phyloP scores from a whole-genome alignment of 2,329 filamentous ascomycete genomes.

The Colletotrichum sp. region DNA sequence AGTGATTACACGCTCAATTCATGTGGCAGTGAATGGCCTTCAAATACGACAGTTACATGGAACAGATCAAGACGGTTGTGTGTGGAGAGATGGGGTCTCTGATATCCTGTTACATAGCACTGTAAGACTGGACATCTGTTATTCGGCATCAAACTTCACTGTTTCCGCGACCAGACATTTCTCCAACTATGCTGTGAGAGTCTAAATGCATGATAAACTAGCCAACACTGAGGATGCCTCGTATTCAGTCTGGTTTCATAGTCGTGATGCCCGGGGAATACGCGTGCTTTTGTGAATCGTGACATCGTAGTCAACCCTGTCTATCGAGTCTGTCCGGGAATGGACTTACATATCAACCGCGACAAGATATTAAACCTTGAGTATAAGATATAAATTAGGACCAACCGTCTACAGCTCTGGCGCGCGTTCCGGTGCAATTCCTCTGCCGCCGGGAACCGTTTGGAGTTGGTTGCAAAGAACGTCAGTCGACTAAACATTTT shows the following conservation, averaged over 20 bases:
- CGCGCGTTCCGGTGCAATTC: neutral
- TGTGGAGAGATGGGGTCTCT: neutral
- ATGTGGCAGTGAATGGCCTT: neutral
- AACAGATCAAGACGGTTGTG: neutral
- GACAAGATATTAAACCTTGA: too few relatives aligned
- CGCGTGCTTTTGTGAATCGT: neutral
- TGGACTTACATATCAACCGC: neutral
- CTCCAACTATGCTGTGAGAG: neutral
- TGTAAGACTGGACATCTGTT: neutral
- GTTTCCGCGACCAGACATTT: neutral
- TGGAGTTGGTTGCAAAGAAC: neutral
- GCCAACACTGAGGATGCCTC: neutral
- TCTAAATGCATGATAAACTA: neutral
- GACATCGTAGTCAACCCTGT: neutral
- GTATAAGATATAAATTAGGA: neutral
- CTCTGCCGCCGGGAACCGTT: neutral
- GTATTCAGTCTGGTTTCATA: neutral
- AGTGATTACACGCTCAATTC: neutral
- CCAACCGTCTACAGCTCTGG: neutral
- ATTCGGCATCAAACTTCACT: neutral
- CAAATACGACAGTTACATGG: neutral
- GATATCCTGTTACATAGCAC: neutral
- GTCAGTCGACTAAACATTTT: neutral
- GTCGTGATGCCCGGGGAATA: neutral
- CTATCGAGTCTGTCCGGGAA: neutral